Base-by-base conservation (phyloP, 768 basidiomycete species). In the Dioszegia hungarica region DNA sequence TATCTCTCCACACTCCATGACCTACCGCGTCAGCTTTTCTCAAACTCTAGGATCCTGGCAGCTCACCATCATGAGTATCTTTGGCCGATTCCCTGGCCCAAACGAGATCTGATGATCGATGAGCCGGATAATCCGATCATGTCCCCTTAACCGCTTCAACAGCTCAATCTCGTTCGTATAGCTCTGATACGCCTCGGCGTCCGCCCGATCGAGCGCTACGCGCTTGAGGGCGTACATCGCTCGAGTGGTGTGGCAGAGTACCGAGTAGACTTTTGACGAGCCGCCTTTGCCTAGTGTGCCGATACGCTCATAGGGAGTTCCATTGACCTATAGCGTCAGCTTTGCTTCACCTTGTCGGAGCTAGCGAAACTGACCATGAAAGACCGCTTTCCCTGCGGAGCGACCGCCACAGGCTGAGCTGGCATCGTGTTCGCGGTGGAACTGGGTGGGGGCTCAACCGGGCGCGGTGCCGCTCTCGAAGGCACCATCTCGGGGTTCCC, bases 91-190 rank as follows among this genome's bases (percentile, higher is more conserved):
- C 60, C 84, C 80, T 0, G 86, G 87, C 68, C 86, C 89, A 17
- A 86, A 86, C 67, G 86, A 88, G 34, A 93, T 83, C 77, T 97
- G 93, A 56, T 88, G 88, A 69, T 97, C 94, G 62, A 92, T 83
- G 47, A 99, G 77, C 53, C 88, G 82, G 63, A 99, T 97, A 64
- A 99, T 93, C 43, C 91, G 82, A 50, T 84, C 85, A 74, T 97
- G 94, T 28, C 94, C 95, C 33, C 86, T 85, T n/a, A 99, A 80
- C n/a, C 92, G 85, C 70, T 90, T 90, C 34, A 99, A 81, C 46
- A 99, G 79, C 11, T 86, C 84, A 57, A 98, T 97, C 80, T 99
- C 94, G 74, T 97, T 97, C 83, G 90, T 88, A 77, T 94, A 99
- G 14, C 90, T 87, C 51, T 81, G 84, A 79, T 94, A 86, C 19